Evolutionary conservation across 495 filamentous ascomycete genomes (phyloP).

Genomic region (Hypoxylon crocopeplum): DNA sequence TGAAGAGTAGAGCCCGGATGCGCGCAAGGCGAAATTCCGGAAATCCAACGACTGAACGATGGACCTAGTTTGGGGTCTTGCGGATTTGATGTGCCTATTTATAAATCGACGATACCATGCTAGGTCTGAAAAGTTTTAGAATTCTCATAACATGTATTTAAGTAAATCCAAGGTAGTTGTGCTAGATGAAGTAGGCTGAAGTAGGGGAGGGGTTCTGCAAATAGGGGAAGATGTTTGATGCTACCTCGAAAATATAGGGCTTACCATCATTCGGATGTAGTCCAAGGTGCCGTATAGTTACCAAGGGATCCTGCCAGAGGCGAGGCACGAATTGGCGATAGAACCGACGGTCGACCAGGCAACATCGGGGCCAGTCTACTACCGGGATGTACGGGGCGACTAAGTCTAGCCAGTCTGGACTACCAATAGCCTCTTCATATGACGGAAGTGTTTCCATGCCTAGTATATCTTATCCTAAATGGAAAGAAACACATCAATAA

Average conservation of each 20-base stretch:
- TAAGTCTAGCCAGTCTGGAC: slow-evolving; percentile 52
- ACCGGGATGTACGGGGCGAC: slow-evolving; percentile 46
- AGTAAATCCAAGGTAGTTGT: too few relatives aligned
- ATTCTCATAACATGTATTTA: too few relatives aligned
- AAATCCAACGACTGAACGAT: slow-evolving; percentile 49
- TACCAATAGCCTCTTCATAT: slow-evolving; percentile 49
- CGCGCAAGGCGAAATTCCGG: slow-evolving; percentile 40
- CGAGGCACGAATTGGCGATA: slow-evolving; percentile 51
- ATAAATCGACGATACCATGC: slow-evolving; percentile 50
- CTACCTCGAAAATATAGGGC: slow-evolving; percentile 16
- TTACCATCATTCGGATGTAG: slow-evolving; percentile 47
- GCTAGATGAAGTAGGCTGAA: too few relatives aligned
- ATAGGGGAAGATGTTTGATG: too few relatives aligned
- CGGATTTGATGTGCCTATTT: slow-evolving; percentile 30
- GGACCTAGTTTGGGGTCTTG: slow-evolving; percentile 36
- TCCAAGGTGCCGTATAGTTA: slow-evolving; percentile 35
- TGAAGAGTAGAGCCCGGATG: slow-evolving; percentile 42
- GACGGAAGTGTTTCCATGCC: slow-evolving; percentile 48
- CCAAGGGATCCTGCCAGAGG: slow-evolving; percentile 55
- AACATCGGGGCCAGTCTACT: slow-evolving; percentile 47
- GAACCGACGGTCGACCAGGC: slow-evolving; percentile 51
- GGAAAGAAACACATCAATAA: too few relatives aligned
- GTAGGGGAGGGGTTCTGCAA: too few relatives aligned
- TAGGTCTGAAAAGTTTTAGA: slow-evolving; percentile 37
- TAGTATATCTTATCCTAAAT: too few relatives aligned